Evolutionary conservation across 768 basidiomycete species (phyloP).

Genomic region (Tricholoma furcatifolium): DNA sequence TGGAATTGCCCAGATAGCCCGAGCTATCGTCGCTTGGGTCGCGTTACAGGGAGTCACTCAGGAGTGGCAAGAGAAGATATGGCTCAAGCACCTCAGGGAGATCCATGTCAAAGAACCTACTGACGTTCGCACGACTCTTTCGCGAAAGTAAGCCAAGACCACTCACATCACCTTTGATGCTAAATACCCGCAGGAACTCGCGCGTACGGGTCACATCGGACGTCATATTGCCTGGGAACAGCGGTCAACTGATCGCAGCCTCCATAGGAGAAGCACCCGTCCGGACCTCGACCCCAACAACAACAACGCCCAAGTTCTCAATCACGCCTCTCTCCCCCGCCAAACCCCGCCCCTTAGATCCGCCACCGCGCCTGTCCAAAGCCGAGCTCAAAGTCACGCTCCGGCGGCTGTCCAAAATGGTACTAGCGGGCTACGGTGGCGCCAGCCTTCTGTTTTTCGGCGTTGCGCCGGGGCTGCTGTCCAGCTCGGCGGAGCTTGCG

Average conservation of each 20-base stretch:
- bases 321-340: conserved; percentile 10
- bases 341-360: conserved; percentile 4
- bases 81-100: conserved; percentile 67
- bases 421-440: conserved; percentile 83
- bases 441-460: conserved; percentile 82
- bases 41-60: conserved; percentile 80
- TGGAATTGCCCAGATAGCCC: conserved; percentile 62
- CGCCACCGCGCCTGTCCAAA: conserved; percentile 29
- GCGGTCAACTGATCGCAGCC: conserved; percentile 75
- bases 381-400: conserved; percentile 64
- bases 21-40: conserved; percentile 77
- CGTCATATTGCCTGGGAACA: conserved; percentile 62
- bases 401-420: conserved; percentile 80
- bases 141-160: conserved; percentile 31
- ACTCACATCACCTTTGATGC: neutral
- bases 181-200: conserved; percentile 38
- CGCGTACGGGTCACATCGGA: conserved; percentile 73
- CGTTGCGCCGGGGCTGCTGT: conserved; percentile 41
- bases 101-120: conserved; percentile 55
- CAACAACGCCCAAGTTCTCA: conserved; percentile 25
- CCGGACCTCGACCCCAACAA: conserved; percentile 26
- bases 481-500: conserved; percentile 38
- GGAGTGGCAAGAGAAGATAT: conserved; percentile 73
- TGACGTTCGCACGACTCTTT: conserved; percentile 26
- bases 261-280: conserved; percentile 69